Conservation (phyloP, 1,139 yeast genomes). For the Taphrina deformans region DNA sequence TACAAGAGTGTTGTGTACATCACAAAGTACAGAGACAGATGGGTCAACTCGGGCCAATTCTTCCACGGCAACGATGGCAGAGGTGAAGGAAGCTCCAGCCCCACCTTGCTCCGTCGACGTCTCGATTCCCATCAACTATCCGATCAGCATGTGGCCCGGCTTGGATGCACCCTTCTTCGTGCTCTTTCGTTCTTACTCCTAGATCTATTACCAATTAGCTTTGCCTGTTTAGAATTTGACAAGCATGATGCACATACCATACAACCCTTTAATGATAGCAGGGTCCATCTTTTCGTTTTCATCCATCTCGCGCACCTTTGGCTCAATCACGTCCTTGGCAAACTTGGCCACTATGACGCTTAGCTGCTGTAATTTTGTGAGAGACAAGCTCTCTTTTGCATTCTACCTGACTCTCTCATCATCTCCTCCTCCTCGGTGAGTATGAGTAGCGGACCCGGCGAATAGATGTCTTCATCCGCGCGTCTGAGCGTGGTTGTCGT, state of each 20-base stretch:
- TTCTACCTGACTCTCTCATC: slow-evolving; percentile 40
- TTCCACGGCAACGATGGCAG: slow-evolving; percentile 51
- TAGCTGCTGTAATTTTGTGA: neutral
- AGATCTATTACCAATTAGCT: slow-evolving; percentile 6
- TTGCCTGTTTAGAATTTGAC: neutral
- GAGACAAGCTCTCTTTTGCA: neutral
- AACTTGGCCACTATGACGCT: slow-evolving; percentile 45
- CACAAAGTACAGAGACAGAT: slow-evolving; percentile 50
- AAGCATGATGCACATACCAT: slow-evolving; percentile 39
- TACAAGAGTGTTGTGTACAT: slow-evolving; percentile 52
- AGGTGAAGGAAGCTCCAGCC: slow-evolving; percentile 51
- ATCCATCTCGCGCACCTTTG: slow-evolving; percentile 50
- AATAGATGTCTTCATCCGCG: slow-evolving; percentile 10
- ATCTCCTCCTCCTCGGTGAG: slow-evolving; percentile 34
- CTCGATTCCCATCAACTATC: slow-evolving; percentile 49
- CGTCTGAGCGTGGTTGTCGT: slow-evolving; percentile 12
- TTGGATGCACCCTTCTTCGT: no score
- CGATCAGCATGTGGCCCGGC: no score
- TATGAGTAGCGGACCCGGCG: slow-evolving; percentile 26
- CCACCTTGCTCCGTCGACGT: slow-evolving; percentile 52
- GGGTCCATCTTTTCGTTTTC: slow-evolving; percentile 50
- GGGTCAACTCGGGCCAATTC: slow-evolving; percentile 53
- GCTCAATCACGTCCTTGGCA: slow-evolving; percentile 49
- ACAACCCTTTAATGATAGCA: slow-evolving; percentile 46
- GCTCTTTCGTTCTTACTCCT: neutral